Base-by-base conservation (phyloP, 176 grass and related monocot genomes). In the Cocos nucifera region DNA sequence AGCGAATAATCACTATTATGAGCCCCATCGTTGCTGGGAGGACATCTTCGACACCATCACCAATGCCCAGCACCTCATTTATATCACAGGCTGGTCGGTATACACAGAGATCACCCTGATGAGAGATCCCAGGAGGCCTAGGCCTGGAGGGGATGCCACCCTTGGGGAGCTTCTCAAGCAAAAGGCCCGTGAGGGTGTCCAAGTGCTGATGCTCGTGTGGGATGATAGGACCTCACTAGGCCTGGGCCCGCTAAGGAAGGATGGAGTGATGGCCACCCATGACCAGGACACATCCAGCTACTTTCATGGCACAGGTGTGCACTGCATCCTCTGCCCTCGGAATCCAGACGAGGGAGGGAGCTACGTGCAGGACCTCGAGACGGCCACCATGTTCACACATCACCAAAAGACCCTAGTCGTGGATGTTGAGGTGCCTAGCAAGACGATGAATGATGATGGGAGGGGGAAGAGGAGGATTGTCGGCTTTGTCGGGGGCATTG, bases 241-340 rank as follows among this genome's bases (percentile, higher is more conserved):
- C 0, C 80, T 96, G 1, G 80, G 86, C 14, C 80, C 75, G 6
- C 75, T 96, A 62, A 76, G 35, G 65, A 85, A 73, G 28, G 92
- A 96, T 73, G 92, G 87, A 9, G 21, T 96, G 62, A 96, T 96
- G 87, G 86, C 92, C 1, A 97, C 87, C 24, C 84, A 88, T 53
- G 92, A 91, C 77, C 65, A 85, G 62, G 81, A 97, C 73, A 97
- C 92, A 9, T 58, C 39, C 15, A 56, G 19, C 2, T 97, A 73
- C 75, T 97, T 97, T 61, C 20, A 27, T 0, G 63, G 50, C 69
- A 64, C 73, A 0, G 56, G 22, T 15, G 87, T 97, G 48, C 75
- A 62, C 3, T 91, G 87, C 80, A 71, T 97, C 49, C 71, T 97
- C 2, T 97, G 92, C 59, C 84, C 87, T 3, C 78, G 83, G 25